Evolutionary conservation across 1,139 yeast genomes (phyloP), one percentile per base, ranked within the genome.

Genomic region (Magnusiomyces magnusii): DNA sequence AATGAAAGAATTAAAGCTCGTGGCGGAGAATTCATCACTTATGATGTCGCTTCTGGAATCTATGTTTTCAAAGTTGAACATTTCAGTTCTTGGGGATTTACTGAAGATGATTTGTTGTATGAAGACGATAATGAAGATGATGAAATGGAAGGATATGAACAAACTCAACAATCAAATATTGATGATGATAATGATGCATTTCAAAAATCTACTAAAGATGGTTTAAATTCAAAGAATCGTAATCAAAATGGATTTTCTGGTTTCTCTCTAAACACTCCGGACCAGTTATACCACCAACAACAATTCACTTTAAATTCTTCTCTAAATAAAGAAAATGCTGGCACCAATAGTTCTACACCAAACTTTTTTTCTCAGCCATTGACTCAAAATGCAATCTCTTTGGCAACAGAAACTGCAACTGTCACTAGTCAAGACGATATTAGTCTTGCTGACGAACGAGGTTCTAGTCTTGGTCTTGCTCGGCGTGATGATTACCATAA

Each of bases 71-170:
- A 78, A 66, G 98, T 93, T 1, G 84, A 87, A 64, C 99, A 93
- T 75, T 93, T 93, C 68, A 90, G 97, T 74, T 81, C 87, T 5
- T 93, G 97, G 97, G 98, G 98, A 2, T 74, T 93, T 54, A 79
- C 86, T 24, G 91, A 86, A 60, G 87, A 84, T 31, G 84, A 81
- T 51, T 86, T 83, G 60, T 81, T 78, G 7, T 83, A 82, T 47
- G 79, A 79, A 44, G 84, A 80, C 59, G 78, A 71, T 60, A 73
- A 74, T 59, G 78, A 71, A 59, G 73, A 74, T 52, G 51, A 65
- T 3, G 64, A 66, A 24, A 51, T 44, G 49, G 27, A 21, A 41
- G 47, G 17, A 5, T 41, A 10, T 41, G 21, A 41, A 7, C 10
- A 10, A 17, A n/a, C 5, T 10, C 10, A 41, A 41, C 19, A 41